Evolutionary conservation across 306 rosid genomes (phyloP).

Genomic region (Trifolium fragiferum): DNA sequence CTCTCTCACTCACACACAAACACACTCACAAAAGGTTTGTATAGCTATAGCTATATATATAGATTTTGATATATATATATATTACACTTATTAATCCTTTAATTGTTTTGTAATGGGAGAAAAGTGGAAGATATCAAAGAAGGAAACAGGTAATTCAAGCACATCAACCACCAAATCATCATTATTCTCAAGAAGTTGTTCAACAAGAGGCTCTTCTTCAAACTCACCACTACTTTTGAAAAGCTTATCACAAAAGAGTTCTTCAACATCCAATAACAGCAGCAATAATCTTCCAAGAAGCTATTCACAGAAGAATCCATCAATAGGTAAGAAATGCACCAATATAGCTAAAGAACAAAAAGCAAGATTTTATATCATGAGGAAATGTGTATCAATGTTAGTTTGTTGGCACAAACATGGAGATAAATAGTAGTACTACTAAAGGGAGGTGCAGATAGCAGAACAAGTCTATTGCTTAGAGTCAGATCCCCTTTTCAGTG

Average conservation of each 20-base stretch:
- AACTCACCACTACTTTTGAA: constrained; percentile 64
- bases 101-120: constrained; percentile 61
- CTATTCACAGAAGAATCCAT: constrained; percentile 68
- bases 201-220: constrained; percentile 67
- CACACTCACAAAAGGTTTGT: neutral
- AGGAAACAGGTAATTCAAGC: constrained; percentile 54
- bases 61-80: neutral
- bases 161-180: constrained; percentile 52
- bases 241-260: constrained; percentile 68
- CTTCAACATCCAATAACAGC: constrained; percentile 54
- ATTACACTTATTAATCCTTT: neutral
- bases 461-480: neutral
- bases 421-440: constrained; percentile 38
- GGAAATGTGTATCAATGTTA: constrained; percentile 91
- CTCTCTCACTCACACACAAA: neutral
- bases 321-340: constrained; percentile 76
- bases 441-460: constrained; percentile 31
- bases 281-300: constrained; percentile 59
- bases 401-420: constrained; percentile 98
- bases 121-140: constrained; percentile 85
- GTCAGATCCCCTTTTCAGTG: constrained; percentile 42
- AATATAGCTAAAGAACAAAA: constrained; percentile 86
- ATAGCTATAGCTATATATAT: constrained; percentile 20
- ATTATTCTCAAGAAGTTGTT: constrained; percentile 68
- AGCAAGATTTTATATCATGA: constrained; percentile 95